Evolutionary conservation across 768 basidiomycete species (phyloP).

Genomic region (Mycena olivaceomarginata): DNA sequence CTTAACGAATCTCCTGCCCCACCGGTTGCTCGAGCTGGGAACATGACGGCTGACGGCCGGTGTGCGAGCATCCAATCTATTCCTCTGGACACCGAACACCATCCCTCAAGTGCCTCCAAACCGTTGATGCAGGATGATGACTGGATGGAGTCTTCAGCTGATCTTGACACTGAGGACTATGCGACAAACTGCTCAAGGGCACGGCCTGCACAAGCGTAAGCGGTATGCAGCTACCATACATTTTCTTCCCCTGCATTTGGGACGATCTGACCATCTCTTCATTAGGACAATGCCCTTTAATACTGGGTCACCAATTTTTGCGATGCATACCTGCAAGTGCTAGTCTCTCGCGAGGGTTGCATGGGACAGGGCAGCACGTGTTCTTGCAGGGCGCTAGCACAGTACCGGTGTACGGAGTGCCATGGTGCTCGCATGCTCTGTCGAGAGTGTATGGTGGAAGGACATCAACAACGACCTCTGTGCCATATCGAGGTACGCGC

Average conservation of each 20-base stretch:
- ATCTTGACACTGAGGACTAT: too few species aligned
- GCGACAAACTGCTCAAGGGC: too few species aligned
- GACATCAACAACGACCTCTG: neutral
- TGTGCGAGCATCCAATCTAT: neutral
- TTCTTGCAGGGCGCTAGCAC: neutral
- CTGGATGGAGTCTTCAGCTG: too few species aligned
- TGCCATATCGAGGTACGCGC: neutral
- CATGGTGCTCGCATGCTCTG: neutral
- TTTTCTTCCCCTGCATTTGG: too few species aligned
- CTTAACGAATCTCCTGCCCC: neutral
- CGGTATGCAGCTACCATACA: too few species aligned
- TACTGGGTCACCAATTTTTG: neutral
- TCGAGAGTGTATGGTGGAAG: neutral
- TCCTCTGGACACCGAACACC: neutral
- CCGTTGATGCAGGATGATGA: too few species aligned
- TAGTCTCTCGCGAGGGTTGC: neutral
- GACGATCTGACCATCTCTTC: too few species aligned
- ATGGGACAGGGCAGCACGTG: neutral
- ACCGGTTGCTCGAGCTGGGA: neutral
- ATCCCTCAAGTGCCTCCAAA: too few species aligned
- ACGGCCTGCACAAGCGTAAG: too few species aligned
- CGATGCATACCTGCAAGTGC: neutral
- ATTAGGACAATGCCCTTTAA: neutral
- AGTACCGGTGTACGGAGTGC: neutral
- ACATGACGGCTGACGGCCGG: neutral